These are phyloP conservation scores for Phyllosticta citriasiana DNA, from an alignment of 2,329 filamentous ascomycete genomes.

Conservation along the genomic window DNA sequence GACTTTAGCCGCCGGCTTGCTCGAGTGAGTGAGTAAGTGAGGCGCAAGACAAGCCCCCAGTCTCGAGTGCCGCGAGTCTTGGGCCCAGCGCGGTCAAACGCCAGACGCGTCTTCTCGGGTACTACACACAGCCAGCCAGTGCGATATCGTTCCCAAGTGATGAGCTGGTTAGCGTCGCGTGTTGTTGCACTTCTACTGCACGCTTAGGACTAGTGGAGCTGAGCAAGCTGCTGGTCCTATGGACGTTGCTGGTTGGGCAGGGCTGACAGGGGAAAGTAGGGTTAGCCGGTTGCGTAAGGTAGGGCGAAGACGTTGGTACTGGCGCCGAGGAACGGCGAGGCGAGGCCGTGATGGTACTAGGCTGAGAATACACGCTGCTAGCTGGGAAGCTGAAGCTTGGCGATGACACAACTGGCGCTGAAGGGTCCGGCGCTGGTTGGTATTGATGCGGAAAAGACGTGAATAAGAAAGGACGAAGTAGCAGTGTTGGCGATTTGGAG, in stretches of 20 bases:
- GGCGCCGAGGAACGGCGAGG: background rate
- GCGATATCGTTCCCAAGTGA: background rate
- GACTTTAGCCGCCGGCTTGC: no score
- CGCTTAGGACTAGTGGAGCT: background rate
- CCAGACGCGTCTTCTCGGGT: no score
- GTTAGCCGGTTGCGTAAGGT: background rate
- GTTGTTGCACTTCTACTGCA: background rate
- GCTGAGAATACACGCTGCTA: no score
- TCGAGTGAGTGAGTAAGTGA: background rate
- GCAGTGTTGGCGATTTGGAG: no score
- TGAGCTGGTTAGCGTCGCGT: background rate
- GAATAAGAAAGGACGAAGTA: no score
- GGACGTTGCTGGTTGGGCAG: background rate
- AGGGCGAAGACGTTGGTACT: background rate
- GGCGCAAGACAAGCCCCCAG: background rate
- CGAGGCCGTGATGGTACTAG: background rate
- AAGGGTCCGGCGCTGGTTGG: no score
- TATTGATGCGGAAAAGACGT: no score
- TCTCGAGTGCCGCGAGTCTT: background rate
- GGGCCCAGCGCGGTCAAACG: background rate
- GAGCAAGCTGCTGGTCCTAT: background rate
- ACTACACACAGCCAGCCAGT: no score
- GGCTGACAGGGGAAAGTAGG: background rate
- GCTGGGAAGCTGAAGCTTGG: no score
- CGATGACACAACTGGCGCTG: no score